phyloP scores from a whole-genome alignment of 2,329 filamentous ascomycete species.

The Apiospora sp. region DNA sequence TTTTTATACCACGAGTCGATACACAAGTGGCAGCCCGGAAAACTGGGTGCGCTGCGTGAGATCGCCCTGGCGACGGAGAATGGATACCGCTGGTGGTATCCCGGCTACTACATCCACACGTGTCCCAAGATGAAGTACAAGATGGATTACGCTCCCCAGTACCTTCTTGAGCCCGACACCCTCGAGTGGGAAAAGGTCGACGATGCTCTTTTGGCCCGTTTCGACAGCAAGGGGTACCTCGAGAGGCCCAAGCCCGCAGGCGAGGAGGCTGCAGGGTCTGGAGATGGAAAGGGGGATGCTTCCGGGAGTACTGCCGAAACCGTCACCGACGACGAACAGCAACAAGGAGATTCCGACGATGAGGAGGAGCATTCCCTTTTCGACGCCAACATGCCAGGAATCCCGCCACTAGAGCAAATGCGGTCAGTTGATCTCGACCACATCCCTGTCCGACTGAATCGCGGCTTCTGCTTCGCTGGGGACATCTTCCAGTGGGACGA shows the following conservation, averaged over 20 bases:
- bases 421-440: constrained; percentile 63
- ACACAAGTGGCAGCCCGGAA: constrained; percentile 74
- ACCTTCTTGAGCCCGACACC: constrained; percentile 74
- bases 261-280: neutral
- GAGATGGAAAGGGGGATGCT: constrained; percentile 19
- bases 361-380: constrained; percentile 54
- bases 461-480: constrained; percentile 35
- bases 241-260: constrained; percentile 46
- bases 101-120: constrained; percentile 81
- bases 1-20: constrained; percentile 83
- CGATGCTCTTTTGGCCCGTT: constrained; percentile 54
- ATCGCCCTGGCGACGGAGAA: constrained; percentile 73
- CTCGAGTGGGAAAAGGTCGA: constrained; percentile 69
- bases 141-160: constrained; percentile 78
- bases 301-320: constrained; percentile 11
- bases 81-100: constrained; percentile 81
- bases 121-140: constrained; percentile 89
- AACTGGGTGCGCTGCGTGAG: constrained; percentile 77
- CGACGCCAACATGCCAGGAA: constrained; percentile 70
- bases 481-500: constrained; percentile 64
- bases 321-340: constrained; percentile 27
- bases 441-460: constrained; percentile 60
- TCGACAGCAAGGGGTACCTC: constrained; percentile 66
- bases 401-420: constrained; percentile 64
- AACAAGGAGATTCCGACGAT: constrained; percentile 30